Conservation (phyloP, 345 rosid genomes). For the Sonneratia caseolaris region DNA sequence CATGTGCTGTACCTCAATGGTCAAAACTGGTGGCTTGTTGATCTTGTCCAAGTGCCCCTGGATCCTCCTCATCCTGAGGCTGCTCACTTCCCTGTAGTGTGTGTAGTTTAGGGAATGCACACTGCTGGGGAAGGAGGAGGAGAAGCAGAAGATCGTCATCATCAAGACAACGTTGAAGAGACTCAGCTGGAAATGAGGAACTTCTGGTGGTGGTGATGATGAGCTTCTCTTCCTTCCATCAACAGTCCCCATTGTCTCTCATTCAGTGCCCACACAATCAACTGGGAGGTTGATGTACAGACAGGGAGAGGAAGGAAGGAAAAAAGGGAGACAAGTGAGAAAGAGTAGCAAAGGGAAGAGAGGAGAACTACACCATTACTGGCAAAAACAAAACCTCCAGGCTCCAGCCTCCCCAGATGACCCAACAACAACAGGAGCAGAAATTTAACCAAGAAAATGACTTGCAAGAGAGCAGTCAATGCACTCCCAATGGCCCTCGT, state of each 20-base stretch:
- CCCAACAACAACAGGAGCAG: background rate
- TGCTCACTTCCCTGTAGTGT: conserved; percentile 47
- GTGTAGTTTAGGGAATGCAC: conserved; percentile 42
- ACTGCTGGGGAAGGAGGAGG: conserved; percentile 10
- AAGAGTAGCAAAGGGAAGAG: background rate
- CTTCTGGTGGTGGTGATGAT: background rate
- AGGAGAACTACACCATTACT: conserved; percentile 5
- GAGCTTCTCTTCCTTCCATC: conserved; percentile 12
- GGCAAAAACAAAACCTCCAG: background rate
- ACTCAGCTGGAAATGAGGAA: background rate
- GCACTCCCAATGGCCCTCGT: background rate
- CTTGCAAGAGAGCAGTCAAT: background rate
- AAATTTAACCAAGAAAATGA: background rate
- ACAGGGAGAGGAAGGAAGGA: background rate
- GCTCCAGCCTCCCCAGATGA: background rate
- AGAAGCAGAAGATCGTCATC: background rate
- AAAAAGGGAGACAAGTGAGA: background rate
- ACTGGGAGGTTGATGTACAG: background rate
- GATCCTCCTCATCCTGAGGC: conserved; percentile 69
- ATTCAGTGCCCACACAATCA: conserved; percentile 26
- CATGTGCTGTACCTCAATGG: conserved; percentile 50
- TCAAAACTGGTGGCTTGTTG: conserved; percentile 72
- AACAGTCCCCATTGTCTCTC: conserved; percentile 24
- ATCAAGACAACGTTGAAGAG: background rate
- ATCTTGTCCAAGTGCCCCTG: conserved; percentile 66